These are phyloP conservation scores for Blumeria graminis DNA, from an alignment of 2,329 filamentous ascomycete genomes.

Conservation along the genomic window DNA sequence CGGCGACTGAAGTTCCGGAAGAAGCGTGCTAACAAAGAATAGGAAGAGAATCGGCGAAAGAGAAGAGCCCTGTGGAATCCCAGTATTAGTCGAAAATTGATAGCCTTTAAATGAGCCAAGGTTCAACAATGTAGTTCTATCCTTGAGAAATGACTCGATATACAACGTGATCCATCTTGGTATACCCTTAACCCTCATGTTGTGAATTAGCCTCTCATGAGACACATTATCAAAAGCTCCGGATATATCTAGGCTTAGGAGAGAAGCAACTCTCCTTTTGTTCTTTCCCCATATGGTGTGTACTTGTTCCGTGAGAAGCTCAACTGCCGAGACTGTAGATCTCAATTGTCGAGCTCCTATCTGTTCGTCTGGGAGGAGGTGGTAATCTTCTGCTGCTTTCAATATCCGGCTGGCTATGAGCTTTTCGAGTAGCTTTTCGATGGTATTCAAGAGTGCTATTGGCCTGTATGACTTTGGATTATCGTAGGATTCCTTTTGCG, in stretches of 20 bases:
- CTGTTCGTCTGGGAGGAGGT: not conserved
- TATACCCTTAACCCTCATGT: too few relatives aligned
- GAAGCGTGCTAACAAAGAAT: not conserved
- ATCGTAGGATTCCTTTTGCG: not conserved
- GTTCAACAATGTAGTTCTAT: too few relatives aligned
- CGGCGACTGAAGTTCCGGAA: not conserved
- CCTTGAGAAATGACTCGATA: too few relatives aligned
- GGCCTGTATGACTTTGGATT: not conserved
- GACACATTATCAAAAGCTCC: not conserved
- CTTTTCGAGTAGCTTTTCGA: constrained; percentile 1
- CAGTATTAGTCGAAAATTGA: not conserved
- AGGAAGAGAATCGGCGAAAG: not conserved
- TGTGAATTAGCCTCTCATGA: not conserved
- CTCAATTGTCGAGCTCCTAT: not conserved
- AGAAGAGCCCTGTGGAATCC: not conserved
- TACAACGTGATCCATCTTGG: too few relatives aligned
- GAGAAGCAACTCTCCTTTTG: not conserved
- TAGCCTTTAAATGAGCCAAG: not conserved
- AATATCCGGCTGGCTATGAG: not conserved
- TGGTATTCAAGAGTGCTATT: not conserved
- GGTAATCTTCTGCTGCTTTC: not conserved
- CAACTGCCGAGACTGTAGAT: not conserved
- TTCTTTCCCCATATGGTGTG: not conserved
- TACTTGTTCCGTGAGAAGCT: not conserved
- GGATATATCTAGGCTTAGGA: constrained; percentile 1